These are phyloP conservation scores for Centrapalus pauciflorus DNA, from an alignment of 129 eudicot genomes.

Conservation along the genomic window DNA sequence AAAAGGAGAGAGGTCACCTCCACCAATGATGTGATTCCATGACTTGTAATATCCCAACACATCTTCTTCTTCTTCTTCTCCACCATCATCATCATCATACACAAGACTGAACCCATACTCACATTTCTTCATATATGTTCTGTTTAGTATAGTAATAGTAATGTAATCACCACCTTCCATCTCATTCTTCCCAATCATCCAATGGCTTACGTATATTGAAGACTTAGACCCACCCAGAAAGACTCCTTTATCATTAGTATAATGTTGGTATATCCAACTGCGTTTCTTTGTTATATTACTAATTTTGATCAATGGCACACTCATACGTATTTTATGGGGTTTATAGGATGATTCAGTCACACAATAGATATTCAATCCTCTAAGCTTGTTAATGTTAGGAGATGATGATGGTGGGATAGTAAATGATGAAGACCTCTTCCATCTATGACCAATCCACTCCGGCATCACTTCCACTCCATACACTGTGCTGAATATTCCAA, in stretches of 20 bases:
- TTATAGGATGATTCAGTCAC: too few species aligned
- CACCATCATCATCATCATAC: too few species aligned
- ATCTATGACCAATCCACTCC: neutral
- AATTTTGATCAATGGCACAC: neutral
- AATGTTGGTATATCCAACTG: neutral
- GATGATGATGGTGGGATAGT: slow-evolving; percentile 2
- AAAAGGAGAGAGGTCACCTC: too few species aligned
- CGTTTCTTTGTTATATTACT: slow-evolving; percentile 1
- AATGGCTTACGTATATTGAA: neutral
- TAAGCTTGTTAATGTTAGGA: neutral
- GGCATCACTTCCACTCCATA: neutral
- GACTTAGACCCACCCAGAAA: neutral
- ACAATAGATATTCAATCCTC: slow-evolving; percentile 9
- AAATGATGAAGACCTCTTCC: neutral
- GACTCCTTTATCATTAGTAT: neutral
- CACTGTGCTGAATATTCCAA: slow-evolving; percentile 23
- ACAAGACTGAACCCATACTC: too few species aligned
- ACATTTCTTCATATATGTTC: too few species aligned
- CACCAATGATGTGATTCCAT: too few species aligned
- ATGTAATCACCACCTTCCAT: too few species aligned
- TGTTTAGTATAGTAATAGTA: too few species aligned
- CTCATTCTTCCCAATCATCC: too few species aligned
- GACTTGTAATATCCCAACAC: too few species aligned
- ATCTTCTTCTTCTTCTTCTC: too few species aligned
- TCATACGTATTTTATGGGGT: too few species aligned